These are phyloP conservation scores for Fraxinus latifolia DNA, from an alignment of 305 asterid species.

Conservation along the genomic window DNA sequence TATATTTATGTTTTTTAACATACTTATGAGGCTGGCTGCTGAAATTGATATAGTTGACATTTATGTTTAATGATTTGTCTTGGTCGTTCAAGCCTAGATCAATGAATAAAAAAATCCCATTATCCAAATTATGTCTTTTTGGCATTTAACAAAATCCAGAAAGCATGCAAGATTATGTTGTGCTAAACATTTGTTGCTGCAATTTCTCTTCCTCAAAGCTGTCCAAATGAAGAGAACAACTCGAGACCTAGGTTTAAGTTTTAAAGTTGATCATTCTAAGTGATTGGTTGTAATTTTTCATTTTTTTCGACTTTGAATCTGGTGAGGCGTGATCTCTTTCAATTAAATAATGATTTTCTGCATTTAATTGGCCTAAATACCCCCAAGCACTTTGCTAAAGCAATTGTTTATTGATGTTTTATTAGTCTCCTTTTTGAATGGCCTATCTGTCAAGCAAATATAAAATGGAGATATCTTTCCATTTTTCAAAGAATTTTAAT, in stretches of 20 bases:
- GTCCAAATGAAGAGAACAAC: background rate
- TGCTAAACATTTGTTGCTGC: background rate
- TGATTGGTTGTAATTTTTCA: background rate
- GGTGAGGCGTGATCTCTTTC: background rate
- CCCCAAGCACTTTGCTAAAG: background rate
- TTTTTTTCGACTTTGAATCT: background rate
- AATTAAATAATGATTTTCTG: background rate
- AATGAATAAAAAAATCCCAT: background rate
- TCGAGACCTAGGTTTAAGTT: background rate
- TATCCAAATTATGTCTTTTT: background rate
- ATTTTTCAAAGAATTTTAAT: background rate
- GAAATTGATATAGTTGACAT: background rate
- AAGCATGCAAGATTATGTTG: background rate
- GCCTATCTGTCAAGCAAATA: background rate
- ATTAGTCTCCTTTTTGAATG: background rate
- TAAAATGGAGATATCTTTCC: background rate
- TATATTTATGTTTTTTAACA: background rate
- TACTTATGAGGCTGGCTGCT: background rate
- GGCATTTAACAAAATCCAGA: background rate
- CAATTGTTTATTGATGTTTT: background rate
- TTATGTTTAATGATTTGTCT: background rate
- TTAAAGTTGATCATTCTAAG: background rate
- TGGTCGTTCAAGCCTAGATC: background rate
- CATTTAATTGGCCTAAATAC: background rate
- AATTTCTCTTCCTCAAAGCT: background rate